Percentiles rank a stretch among this genome's conserved stretches.
Evolutionary conservation across 352 stramenopile genomes (phyloP).

Genomic region (Phytophthora megakarya): DNA sequence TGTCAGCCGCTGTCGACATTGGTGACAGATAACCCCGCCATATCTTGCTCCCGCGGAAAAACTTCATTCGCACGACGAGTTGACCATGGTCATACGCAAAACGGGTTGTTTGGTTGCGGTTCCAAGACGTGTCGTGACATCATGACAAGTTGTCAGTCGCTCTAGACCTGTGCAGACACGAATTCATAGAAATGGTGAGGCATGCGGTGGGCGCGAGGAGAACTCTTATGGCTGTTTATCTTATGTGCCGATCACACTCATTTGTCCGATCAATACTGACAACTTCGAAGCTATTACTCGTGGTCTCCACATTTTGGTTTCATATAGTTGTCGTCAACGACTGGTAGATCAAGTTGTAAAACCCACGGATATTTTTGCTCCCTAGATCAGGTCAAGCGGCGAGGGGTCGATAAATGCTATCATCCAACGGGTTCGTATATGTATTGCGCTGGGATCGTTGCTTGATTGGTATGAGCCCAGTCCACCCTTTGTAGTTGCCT

Average conservation of each 20-base stretch:
- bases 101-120: slow-evolving; percentile 9
- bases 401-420: not conserved
- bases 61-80: not conserved
- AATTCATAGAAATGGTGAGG: slow-evolving; percentile 6
- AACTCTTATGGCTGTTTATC: not conserved
- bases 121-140: slow-evolving; percentile 2
- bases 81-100: slow-evolving; percentile 15
- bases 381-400: not conserved
- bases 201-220: not conserved
- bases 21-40: slow-evolving; percentile 1
- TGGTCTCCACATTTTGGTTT: not conserved
- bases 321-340: no score
- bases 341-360: not conserved
- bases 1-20: slow-evolving; percentile 13
- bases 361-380: not conserved
- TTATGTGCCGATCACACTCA: not conserved
- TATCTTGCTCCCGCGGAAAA: not conserved
- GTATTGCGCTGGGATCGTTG: not conserved
- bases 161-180: slow-evolving; percentile 12
- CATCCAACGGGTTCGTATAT: not conserved
- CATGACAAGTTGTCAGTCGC: slow-evolving; percentile 16
- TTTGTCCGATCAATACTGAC: not conserved
- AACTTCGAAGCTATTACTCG: not conserved
- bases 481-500: not conserved
- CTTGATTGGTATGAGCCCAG: not conserved